Evolutionary conservation across 495 filamentous ascomycete species (phyloP), one percentile per base, ranked within the genome.

Genomic region (Penicillium desertorum): DNA sequence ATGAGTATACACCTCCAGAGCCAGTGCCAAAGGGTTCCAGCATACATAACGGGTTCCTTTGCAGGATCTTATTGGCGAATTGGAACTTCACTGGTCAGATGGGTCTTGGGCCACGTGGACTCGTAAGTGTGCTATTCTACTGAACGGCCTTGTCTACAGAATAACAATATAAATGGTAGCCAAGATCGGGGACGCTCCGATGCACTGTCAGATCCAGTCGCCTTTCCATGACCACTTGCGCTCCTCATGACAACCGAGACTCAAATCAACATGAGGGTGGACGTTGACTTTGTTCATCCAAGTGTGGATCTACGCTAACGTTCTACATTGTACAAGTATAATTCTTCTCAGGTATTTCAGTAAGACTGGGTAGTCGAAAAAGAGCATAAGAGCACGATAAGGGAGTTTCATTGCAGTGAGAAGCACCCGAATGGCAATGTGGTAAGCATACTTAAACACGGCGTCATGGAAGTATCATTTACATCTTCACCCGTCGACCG

Each of bases 381-480:
- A 47, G 20, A 52, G 32, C 22, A 58, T 49, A 51, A 50, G 2
- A 43, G 23, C 42, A 59, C 43, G 37, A 41, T 36, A 51, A 62
- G 47, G 51, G 53, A 57, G 51, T 58, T 55, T 47, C 43, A 55
- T 55, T 55, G 44, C 42, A 47, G 29, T 25, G 11, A 62, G 60
- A 61, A 60, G 32, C 49, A 58, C 17, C 30, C 20, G 55, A 62
- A 56, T 56, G 16, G 47, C 54, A 45, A 45, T 61, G 58, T 61
- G 58, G 54, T 62, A 66, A 69, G 32, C 64, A 67, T 70, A 72
- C 59, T 71, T 55, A 63, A 74, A 72, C 68, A 74, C 66, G 62
- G 51, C 67, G 72, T 71, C 65, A 67, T 64, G 62, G 64, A 65
- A 73, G 66, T 73, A 76, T 78, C 75, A 76, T 76, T 73, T 78